These are phyloP conservation scores for Salvia hispanica DNA, from an alignment of 257 asterid genomes.

Conservation along the genomic window DNA sequence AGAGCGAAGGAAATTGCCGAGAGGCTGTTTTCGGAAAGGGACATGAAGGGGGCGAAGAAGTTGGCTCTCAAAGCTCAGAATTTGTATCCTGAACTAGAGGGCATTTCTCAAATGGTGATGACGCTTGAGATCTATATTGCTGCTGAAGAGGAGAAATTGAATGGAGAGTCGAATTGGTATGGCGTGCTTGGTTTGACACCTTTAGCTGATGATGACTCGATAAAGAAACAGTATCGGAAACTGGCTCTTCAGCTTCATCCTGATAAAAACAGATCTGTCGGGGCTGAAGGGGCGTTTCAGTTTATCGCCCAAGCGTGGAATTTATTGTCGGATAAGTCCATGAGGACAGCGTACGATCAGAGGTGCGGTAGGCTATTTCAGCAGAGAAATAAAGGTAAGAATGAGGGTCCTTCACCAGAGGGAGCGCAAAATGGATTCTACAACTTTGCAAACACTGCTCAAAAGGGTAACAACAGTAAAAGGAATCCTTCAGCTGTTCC, in stretches of 20 bases:
- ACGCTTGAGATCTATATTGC: slow-evolving; percentile 62
- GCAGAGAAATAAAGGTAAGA: slow-evolving; percentile 35
- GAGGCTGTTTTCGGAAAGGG: slow-evolving; percentile 54
- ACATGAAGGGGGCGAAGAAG: slow-evolving; percentile 61
- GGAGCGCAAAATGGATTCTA: slow-evolving; percentile 58
- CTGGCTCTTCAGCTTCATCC: slow-evolving; percentile 79
- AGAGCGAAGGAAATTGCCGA: slow-evolving; percentile 78
- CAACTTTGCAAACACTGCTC: slow-evolving; percentile 47
- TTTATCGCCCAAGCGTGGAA: slow-evolving; percentile 79
- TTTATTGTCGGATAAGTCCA: slow-evolving; percentile 60
- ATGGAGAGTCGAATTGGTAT: slow-evolving; percentile 65
- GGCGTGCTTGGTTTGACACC: slow-evolving; percentile 75
- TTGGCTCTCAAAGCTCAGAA: slow-evolving; percentile 68
- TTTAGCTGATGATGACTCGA: slow-evolving; percentile 59
- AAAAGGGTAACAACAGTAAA: slow-evolving; percentile 46
- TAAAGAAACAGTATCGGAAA: slow-evolving; percentile 67
- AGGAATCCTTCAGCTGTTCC: slow-evolving; percentile 41
- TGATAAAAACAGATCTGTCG: slow-evolving; percentile 65
- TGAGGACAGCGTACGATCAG: slow-evolving; percentile 54
- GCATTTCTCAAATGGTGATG: slow-evolving; percentile 64
- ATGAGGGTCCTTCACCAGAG: slow-evolving; percentile 43
- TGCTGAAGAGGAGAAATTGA: slow-evolving; percentile 56
- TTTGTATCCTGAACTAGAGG: slow-evolving; percentile 69
- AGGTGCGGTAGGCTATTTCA: slow-evolving; percentile 35
- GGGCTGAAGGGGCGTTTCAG: slow-evolving; percentile 80